phyloP scores from a whole-genome alignment of 2,329 filamentous ascomycete genomes.

The Diplodia sapinea region DNA sequence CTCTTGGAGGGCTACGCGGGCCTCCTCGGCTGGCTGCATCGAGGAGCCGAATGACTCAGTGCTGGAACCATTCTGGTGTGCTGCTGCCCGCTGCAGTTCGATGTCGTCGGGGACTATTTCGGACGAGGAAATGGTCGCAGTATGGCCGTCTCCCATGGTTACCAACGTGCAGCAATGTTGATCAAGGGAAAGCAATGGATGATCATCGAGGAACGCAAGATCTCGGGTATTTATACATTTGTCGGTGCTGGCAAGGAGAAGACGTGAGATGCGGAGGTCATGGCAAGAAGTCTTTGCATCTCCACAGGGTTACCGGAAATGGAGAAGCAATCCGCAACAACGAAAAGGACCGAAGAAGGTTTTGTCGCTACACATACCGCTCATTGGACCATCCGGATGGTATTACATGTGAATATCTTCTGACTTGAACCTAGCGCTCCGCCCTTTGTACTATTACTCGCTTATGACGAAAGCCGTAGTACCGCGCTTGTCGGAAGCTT shows the following conservation, averaged over 20 bases:
- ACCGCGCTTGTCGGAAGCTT: not conserved
- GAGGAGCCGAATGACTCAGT: not conserved
- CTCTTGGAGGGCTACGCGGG: not conserved
- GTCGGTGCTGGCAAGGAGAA: not conserved
- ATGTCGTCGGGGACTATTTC: not conserved
- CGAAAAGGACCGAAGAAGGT: not conserved
- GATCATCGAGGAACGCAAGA: too few relatives aligned
- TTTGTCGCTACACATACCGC: conserved; percentile 1
- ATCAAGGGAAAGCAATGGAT: not conserved
- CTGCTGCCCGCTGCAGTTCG: not conserved
- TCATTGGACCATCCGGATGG: not conserved
- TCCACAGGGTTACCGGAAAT: conserved; percentile 3
- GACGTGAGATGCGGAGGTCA: not conserved
- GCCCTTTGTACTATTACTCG: not conserved
- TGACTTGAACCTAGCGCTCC: not conserved
- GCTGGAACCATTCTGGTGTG: not conserved
- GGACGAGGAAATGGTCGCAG: not conserved
- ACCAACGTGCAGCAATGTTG: not conserved
- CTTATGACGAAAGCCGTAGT: not conserved
- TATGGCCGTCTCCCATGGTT: not conserved
- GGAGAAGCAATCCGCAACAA: not conserved
- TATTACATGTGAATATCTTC: not conserved
- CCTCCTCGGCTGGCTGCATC: not conserved
- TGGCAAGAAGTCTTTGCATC: not conserved
- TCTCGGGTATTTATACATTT: not conserved